Evolutionary conservation across 305 asterid genomes (phyloP).

Genomic region (Andrographis paniculata): DNA sequence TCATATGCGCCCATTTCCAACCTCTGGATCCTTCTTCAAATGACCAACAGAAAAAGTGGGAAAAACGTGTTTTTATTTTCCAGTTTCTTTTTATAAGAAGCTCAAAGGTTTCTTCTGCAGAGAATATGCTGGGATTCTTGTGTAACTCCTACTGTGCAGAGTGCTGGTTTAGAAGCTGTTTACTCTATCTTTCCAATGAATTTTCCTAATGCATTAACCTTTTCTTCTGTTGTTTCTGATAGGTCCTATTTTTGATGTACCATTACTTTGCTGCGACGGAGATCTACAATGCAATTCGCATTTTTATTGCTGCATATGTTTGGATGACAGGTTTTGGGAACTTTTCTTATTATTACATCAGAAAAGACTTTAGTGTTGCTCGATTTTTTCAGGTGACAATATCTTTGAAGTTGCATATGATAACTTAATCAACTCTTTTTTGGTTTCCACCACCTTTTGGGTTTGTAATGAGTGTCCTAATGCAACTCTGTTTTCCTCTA

Average conservation of each 20-base stretch:
- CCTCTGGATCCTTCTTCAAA: no score
- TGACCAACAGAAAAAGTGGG: no score
- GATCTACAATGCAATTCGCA: conserved; percentile 81
- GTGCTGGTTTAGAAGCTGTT: background rate
- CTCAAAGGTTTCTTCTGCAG: conserved; percentile 8
- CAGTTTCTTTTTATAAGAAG: conserved; percentile 10
- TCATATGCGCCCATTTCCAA: background rate
- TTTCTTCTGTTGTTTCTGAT: conserved; percentile 10
- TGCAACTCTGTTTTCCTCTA: conserved; percentile 13
- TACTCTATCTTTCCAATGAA: background rate
- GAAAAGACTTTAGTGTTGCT: conserved; percentile 86
- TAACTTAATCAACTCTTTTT: background rate
- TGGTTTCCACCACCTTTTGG: conserved; percentile 3
- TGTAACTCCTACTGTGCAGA: background rate
- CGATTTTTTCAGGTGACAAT: conserved; percentile 86
- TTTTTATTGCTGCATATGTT: conserved; percentile 95
- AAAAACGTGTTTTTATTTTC: background rate
- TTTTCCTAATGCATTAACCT: background rate
- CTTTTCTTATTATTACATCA: conserved; percentile 81
- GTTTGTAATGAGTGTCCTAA: conserved; percentile 15
- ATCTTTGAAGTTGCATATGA: background rate
- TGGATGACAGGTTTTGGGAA: conserved; percentile 99
- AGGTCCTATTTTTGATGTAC: conserved; percentile 93
- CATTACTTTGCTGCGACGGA: conserved; percentile 92
- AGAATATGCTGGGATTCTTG: conserved; percentile 7